A percentile compares a stretch with the other conserved stretches of the same genome.
These are phyloP conservation scores for Emiliania huxleyi DNA, from an alignment of 78 protist species.

Conservation along the genomic window DNA sequence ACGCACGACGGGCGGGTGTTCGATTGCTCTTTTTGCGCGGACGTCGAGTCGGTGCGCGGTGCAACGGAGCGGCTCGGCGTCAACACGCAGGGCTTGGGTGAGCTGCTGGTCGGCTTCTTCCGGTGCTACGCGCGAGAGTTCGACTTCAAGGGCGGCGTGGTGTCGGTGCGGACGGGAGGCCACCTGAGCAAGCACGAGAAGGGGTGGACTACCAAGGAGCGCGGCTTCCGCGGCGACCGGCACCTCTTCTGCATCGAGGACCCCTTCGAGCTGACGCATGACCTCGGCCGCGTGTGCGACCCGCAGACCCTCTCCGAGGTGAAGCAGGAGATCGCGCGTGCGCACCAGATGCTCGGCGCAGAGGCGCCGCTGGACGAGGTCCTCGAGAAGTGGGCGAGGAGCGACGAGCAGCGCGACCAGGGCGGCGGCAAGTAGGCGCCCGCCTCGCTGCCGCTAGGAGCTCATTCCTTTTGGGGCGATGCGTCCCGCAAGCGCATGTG, in stretches of 20 bases:
- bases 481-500: too few species aligned
- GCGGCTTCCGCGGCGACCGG: not conserved
- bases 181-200: not conserved
- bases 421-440: too few species aligned
- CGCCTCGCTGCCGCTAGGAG: too few species aligned
- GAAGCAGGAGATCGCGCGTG: not conserved
- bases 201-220: not conserved
- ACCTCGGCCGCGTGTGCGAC: not conserved
- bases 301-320: not conserved
- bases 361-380: not conserved
- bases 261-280: slow-evolving; percentile 21
- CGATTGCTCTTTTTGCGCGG: not conserved
- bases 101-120: slow-evolving; percentile 6
- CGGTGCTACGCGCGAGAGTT: not conserved
- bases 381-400: not conserved
- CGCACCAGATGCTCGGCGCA: not conserved
- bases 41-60: not conserved
- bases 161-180: not conserved
- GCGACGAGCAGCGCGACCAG: too few species aligned
- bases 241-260: slow-evolving; percentile 25
- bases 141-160: not conserved
- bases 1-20: not conserved
- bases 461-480: too few species aligned
- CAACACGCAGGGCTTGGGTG: not conserved
- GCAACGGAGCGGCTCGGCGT: too few species aligned